phyloP scores from a whole-genome alignment of 129 eudicot species.

The Chrysanthemum seticuspe region DNA sequence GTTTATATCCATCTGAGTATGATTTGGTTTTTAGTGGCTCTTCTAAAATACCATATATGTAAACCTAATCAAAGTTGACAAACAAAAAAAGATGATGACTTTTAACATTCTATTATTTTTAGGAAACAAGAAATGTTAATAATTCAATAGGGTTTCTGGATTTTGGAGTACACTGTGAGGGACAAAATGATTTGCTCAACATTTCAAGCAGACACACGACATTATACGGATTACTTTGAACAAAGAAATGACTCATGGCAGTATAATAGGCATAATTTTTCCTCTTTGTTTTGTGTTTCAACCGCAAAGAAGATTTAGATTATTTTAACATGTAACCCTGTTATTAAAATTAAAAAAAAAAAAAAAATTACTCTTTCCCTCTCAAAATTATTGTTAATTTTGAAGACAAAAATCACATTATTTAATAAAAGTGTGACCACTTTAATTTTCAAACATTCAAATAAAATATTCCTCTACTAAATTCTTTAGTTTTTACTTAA shows the following conservation, averaged over 20 bases:
- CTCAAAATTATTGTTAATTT: too few relatives aligned
- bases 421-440: too few relatives aligned
- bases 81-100: neutral
- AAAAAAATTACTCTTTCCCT: too few relatives aligned
- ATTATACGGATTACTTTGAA: neutral
- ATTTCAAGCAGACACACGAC: neutral
- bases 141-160: neutral
- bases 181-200: conserved; percentile 15
- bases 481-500: too few relatives aligned
- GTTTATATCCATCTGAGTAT: neutral
- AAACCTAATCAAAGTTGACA: neutral
- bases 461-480: too few relatives aligned
- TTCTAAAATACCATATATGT: neutral
- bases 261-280: too few relatives aligned
- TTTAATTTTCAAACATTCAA: too few relatives aligned
- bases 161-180: neutral
- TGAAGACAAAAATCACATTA: too few relatives aligned
- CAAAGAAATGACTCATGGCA: neutral
- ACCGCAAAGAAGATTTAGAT: too few relatives aligned
- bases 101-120: neutral
- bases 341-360: too few relatives aligned
- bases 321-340: too few relatives aligned
- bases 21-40: neutral
- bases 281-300: too few relatives aligned
- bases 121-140: neutral